These are phyloP conservation scores for Dioszegia aurantiaca DNA, from an alignment of 768 basidiomycete species.

Conservation along the genomic window DNA sequence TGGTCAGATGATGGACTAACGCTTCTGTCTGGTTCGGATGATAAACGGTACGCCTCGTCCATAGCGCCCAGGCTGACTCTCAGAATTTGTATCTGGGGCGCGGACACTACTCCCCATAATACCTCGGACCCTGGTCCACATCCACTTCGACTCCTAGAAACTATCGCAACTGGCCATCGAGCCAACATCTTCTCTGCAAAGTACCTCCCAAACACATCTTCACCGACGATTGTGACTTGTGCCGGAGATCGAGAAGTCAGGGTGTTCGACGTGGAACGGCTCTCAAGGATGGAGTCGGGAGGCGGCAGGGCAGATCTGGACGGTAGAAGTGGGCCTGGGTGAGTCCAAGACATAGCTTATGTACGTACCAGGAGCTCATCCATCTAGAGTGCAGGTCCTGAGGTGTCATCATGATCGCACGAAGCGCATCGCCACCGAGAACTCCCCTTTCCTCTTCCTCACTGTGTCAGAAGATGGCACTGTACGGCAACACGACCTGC, in stretches of 20 bases:
- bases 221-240: slow-evolving; percentile 66
- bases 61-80: neutral
- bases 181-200: slow-evolving; percentile 82
- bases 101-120: slow-evolving; percentile 55
- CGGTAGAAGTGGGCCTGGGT: slow-evolving; percentile 37
- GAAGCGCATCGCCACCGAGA: slow-evolving; percentile 67
- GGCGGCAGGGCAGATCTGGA: slow-evolving; percentile 13
- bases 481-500: slow-evolving; percentile 81
- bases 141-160: slow-evolving; percentile 64
- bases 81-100: slow-evolving; percentile 75
- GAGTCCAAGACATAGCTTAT: slow-evolving; percentile 14
- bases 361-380: neutral
- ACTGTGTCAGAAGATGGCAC: slow-evolving; percentile 67
- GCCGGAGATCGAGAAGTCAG: slow-evolving; percentile 67
- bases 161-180: slow-evolving; percentile 75
- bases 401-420: slow-evolving; percentile 68
- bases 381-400: slow-evolving; percentile 53
- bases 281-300: slow-evolving; percentile 51
- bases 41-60: slow-evolving; percentile 29
- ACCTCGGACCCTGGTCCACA: slow-evolving; percentile 34
- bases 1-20: slow-evolving; percentile 51
- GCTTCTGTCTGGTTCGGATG: slow-evolving; percentile 51
- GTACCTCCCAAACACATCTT: slow-evolving; percentile 64
- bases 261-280: slow-evolving; percentile 66
- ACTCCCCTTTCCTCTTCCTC: slow-evolving; percentile 41